Evolutionary conservation across 305 asterid genomes (phyloP).

Genomic region (Stenogyne calaminthoides): DNA sequence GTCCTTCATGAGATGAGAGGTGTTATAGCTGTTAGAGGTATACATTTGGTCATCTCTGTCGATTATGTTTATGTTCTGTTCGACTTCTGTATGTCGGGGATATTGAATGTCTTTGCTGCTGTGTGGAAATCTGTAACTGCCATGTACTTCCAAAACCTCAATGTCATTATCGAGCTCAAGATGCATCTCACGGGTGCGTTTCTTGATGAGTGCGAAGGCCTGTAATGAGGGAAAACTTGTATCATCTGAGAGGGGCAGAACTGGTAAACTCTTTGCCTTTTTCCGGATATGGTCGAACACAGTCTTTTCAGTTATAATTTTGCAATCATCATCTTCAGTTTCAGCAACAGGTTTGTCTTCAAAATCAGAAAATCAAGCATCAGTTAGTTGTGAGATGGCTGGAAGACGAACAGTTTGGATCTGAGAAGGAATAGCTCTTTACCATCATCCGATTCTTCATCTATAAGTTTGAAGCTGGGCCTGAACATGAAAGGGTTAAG

Average conservation of each 20-base stretch:
- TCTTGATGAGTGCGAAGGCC: slow-evolving; percentile 67
- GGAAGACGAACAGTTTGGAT: slow-evolving; percentile 31
- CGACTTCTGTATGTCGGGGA: slow-evolving; percentile 36
- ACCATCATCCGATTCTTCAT: slow-evolving; percentile 79
- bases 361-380: slow-evolving; percentile 26
- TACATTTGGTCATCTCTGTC: slow-evolving; percentile 34
- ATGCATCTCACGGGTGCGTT: slow-evolving; percentile 82
- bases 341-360: slow-evolving; percentile 50
- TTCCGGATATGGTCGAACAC: slow-evolving; percentile 82
- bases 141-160: slow-evolving; percentile 44
- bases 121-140: slow-evolving; percentile 34
- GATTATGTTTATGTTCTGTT: slow-evolving; percentile 33
- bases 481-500: slow-evolving; percentile 46
- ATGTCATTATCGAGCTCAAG: slow-evolving; percentile 46
- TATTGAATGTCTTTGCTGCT: slow-evolving; percentile 31
- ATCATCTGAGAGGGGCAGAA: slow-evolving; percentile 47
- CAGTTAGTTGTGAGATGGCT: slow-evolving; percentile 26
- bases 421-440: slow-evolving; percentile 28
- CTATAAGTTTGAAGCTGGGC: slow-evolving; percentile 93
- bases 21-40: slow-evolving; percentile 27
- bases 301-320: slow-evolving; percentile 64
- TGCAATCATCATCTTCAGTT: slow-evolving; percentile 78
- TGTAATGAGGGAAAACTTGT: slow-evolving; percentile 66
- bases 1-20: slow-evolving; percentile 30
- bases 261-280: slow-evolving; percentile 78